Evolutionary conservation across 768 basidiomycete species (phyloP).

Genomic region (Austroboletus festivus): DNA sequence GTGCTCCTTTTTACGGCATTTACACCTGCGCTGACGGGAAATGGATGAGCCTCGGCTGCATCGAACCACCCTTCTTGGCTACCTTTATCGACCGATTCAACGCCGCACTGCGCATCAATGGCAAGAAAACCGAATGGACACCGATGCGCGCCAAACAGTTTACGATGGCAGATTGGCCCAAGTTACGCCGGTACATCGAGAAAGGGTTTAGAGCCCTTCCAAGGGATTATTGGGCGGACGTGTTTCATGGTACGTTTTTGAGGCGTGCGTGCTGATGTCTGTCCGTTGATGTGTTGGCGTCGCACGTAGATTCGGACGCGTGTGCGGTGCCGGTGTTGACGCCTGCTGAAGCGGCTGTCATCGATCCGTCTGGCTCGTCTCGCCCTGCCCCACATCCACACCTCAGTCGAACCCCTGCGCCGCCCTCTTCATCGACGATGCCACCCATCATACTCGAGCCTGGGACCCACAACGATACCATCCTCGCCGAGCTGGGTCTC

Average conservation of each 20-base stretch:
- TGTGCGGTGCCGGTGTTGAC: conserved; percentile 69
- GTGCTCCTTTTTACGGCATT: conserved; percentile 73
- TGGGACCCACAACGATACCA: conserved; percentile 52
- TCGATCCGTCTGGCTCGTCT: conserved; percentile 35
- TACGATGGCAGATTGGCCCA: conserved; percentile 53
- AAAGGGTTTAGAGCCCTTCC: conserved; percentile 59
- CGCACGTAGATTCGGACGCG: conserved; percentile 59
- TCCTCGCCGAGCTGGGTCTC: conserved; percentile 53
- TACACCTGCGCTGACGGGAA: conserved; percentile 70
- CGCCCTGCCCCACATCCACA: conserved; percentile 55
- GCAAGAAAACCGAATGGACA: conserved; percentile 48
- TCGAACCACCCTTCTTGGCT: conserved; percentile 71
- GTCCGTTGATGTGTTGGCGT: not conserved
- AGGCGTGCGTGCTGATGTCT: not conserved
- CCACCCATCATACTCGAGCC: conserved; percentile 33
- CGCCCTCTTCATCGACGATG: not conserved
- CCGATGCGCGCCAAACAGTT: conserved; percentile 47
- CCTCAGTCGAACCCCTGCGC: conserved; percentile 35
- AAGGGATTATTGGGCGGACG: conserved; percentile 64
- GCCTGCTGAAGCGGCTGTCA: conserved; percentile 54
- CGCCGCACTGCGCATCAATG: conserved; percentile 42
- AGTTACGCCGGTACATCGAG: conserved; percentile 52
- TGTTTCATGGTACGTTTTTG: conserved; percentile 60
- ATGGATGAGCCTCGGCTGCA: conserved; percentile 75
- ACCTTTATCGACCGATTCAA: conserved; percentile 57